A percentile compares a stretch with the other conserved stretches of the same genome.
Conservation (phyloP, 2,329 filamentous ascomycete species). For the Penicillium rolfsii region DNA sequence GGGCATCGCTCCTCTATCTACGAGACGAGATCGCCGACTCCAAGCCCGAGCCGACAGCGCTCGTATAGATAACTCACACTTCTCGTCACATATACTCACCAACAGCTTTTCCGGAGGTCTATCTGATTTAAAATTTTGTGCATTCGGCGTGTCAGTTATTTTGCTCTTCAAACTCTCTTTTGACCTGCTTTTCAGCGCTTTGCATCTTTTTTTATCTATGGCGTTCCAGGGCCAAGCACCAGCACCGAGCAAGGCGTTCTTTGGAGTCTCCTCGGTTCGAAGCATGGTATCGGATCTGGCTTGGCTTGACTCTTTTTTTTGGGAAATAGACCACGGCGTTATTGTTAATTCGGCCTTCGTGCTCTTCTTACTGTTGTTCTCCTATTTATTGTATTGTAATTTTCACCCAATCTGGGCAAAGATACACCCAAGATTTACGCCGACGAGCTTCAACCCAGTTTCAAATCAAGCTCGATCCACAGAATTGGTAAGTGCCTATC, state of each 20-base stretch:
- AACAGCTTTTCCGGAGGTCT: background rate
- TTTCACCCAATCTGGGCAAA: constrained; percentile 1
- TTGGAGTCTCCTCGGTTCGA: background rate
- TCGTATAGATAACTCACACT: constrained; percentile 20
- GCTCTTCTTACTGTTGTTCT: background rate
- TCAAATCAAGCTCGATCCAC: background rate
- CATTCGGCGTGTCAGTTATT: constrained; percentile 1
- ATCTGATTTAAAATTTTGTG: background rate
- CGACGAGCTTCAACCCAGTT: too few relatives aligned
- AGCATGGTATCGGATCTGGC: constrained; percentile 7
- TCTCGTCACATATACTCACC: background rate
- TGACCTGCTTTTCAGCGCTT: constrained; percentile 27
- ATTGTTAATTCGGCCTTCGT: background rate
- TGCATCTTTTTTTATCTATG: constrained; percentile 2
- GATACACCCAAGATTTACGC: background rate
- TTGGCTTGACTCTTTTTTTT: background rate
- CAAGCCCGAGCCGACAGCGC: constrained; percentile 9
- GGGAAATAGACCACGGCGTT: constrained; percentile 7
- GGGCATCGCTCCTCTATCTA: constrained; percentile 73
- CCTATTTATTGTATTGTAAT: background rate
- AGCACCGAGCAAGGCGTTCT: constrained; percentile 5
- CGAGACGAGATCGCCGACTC: constrained; percentile 32
- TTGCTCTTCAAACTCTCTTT: constrained; percentile 2
- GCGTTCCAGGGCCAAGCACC: constrained; percentile 3
- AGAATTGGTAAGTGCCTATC: background rate